phyloP scores from a whole-genome alignment of 306 rosid species.

The Neltuma alba region DNA sequence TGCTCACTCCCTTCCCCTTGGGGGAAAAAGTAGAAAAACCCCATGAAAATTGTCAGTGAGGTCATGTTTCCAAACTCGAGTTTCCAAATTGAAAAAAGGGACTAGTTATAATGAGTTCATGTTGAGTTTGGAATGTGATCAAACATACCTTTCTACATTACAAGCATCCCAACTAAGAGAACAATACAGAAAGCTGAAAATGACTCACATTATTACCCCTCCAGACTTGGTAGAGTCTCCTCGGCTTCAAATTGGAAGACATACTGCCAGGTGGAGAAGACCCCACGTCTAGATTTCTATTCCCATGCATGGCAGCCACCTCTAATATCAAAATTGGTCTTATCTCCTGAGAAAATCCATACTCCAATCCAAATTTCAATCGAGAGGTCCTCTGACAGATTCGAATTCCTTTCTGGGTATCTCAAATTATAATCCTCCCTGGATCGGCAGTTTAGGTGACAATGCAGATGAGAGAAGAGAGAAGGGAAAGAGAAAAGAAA shows the following conservation, averaged over 20 bases:
- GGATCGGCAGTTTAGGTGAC: conserved; percentile 18
- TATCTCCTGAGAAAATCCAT: conserved; percentile 44
- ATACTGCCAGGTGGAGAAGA: conserved; percentile 40
- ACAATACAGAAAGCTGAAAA: conserved; percentile 14
- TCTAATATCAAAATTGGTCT: conserved; percentile 37
- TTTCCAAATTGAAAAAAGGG: conserved; percentile 18
- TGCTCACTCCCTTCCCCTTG: neutral
- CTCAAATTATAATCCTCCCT: conserved; percentile 19
- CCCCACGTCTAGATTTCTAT: conserved; percentile 40
- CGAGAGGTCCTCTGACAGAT: conserved; percentile 34
- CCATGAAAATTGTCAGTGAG: conserved; percentile 11
- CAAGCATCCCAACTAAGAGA: conserved; percentile 27
- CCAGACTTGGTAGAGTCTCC: conserved; percentile 89
- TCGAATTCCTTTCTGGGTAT: conserved; percentile 34
- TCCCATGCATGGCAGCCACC: conserved; percentile 44
- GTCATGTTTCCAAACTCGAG: neutral
- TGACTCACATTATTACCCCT: conserved; percentile 87
- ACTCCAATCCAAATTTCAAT: conserved; percentile 18
- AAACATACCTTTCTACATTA: conserved; percentile 17
- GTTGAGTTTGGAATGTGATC: conserved; percentile 26
- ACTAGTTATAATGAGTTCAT: conserved; percentile 27
- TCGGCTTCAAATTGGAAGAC: conserved; percentile 45
- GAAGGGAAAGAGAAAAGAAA: conserved; percentile 32
- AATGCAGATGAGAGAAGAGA: conserved; percentile 29
- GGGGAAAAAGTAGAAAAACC: neutral